These are phyloP conservation scores for Volvox reticuliferus DNA, from an alignment of 139 green algal genomes.

Conservation along the genomic window DNA sequence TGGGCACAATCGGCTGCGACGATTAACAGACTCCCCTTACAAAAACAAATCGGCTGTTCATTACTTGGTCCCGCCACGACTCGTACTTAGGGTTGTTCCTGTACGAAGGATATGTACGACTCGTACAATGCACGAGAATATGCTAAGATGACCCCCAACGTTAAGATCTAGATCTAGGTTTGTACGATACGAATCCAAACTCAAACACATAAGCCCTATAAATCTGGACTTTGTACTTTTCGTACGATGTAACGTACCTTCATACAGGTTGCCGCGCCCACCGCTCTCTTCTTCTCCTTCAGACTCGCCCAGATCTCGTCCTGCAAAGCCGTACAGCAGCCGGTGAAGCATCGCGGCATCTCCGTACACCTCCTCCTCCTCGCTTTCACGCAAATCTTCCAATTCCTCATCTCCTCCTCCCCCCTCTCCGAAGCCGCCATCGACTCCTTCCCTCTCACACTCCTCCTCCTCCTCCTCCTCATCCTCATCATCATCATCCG, in stretches of 20 bases:
- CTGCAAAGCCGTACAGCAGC: slow-evolving; percentile 38
- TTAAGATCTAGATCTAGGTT: no score
- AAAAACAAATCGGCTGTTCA: no score
- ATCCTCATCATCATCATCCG: neutral
- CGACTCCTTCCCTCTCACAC: neutral
- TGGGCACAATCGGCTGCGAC: no score
- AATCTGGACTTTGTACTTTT: no score
- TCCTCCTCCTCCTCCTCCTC: neutral
- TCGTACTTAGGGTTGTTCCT: no score
- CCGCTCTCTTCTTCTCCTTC: neutral
- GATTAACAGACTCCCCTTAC: no score
- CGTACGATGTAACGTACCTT: neutral
- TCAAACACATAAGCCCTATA: neutral
- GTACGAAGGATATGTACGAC: no score
- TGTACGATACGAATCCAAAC: neutral
- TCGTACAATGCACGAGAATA: no score
- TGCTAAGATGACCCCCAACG: no score
- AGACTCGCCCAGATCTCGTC: slow-evolving; percentile 9
- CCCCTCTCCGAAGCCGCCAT: neutral
- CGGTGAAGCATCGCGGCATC: slow-evolving; percentile 31
- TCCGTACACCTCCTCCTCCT: slow-evolving; percentile 4
- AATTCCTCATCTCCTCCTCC: neutral
- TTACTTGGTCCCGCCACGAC: no score
- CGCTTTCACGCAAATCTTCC: neutral
- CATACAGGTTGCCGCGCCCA: slow-evolving; percentile 25